Base-by-base conservation (phyloP, 106 monocot genomes). In the Vanilla planifolia region DNA sequence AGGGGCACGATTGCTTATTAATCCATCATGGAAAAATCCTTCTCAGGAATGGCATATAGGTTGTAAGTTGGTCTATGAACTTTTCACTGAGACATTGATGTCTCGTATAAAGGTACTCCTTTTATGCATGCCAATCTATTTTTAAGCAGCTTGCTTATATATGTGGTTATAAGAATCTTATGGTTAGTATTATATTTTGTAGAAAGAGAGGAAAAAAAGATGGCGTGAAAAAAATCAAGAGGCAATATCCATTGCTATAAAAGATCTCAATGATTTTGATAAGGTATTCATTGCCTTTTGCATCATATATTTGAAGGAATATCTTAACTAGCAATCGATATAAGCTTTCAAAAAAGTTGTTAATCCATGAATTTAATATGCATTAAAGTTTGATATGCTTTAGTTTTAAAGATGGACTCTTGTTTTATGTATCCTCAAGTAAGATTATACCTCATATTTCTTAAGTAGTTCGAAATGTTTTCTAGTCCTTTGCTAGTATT, bases 41-140 rank as follows among this genome's bases (percentile, higher is more conserved):
- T 88, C 91, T 67, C 77, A 77, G 44, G 81, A 91, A 63, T 98
- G 96, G 96, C 96, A 91, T 91, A 76, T 98, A 61, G 96, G 96
- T 3, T 98, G 71, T 69, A 98, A 98, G 70, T 65, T 88, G 62
- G 73, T 98, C 13, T 98, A 91, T 80, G 91, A 98, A 48, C 79
- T 98, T 36, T 98, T 98, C 45, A 84, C 96, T 8, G 43, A 82
- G 9, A 82, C 79, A 32, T 62, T 98, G 33, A 81, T 61, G 24
- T 76, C 77, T 27, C 86, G 96, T 21, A 15, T 98, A 42, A 87
- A 91, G 96, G 96, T 98, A 79, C 8, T 61, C 33, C 23, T 62
- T n/a, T 4, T 61, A 8, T 43, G 68, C 14, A 33, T 43, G 23
- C 63, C 23, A 17, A 24, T 22, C 11, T 32, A 16, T 32, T n/a